These are phyloP conservation scores for Vicia villosa DNA, from an alignment of 306 rosid species.

Conservation along the genomic window DNA sequence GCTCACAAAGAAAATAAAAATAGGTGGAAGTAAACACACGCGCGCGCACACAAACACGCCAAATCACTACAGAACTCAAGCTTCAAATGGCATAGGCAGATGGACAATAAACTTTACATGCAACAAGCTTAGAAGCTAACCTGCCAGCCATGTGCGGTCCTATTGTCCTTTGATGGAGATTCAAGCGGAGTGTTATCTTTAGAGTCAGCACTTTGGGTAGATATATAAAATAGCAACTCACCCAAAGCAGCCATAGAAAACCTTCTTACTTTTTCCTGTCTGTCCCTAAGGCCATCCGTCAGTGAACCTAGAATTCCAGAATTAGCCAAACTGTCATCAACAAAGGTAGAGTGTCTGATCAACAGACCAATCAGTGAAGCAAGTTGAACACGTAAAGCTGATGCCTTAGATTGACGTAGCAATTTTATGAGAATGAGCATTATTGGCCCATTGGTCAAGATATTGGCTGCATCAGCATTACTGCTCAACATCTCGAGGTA, in stretches of 20 bases:
- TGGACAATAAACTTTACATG: constrained; percentile 23
- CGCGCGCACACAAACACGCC: background rate
- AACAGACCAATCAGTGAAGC: constrained; percentile 87
- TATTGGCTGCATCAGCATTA: constrained; percentile 89
- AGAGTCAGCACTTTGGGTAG: constrained; percentile 78
- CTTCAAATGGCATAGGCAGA: constrained; percentile 27
- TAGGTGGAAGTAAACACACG: background rate
- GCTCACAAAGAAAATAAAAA: background rate
- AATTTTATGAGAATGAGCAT: constrained; percentile 89
- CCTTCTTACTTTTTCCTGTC: constrained; percentile 92
- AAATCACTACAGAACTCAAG: constrained; percentile 32
- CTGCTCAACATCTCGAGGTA: constrained; percentile 90
- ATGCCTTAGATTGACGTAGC: constrained; percentile 83
- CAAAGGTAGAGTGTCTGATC: constrained; percentile 88
- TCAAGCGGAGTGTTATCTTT: constrained; percentile 68
- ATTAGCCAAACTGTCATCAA: constrained; percentile 82
- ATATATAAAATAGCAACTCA: constrained; percentile 86
- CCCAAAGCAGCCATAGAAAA: constrained; percentile 99
- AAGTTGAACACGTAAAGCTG: constrained; percentile 89
- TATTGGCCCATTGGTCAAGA: constrained; percentile 95
- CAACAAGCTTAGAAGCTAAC: constrained; percentile 53
- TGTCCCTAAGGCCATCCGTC: constrained; percentile 92
- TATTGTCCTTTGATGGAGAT: constrained; percentile 78
- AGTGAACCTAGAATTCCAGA: constrained; percentile 86
- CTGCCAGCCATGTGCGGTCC: constrained; percentile 79